phyloP scores from a whole-genome alignment of 208 protist genomes.

The Acanthamoeba healyi region DNA sequence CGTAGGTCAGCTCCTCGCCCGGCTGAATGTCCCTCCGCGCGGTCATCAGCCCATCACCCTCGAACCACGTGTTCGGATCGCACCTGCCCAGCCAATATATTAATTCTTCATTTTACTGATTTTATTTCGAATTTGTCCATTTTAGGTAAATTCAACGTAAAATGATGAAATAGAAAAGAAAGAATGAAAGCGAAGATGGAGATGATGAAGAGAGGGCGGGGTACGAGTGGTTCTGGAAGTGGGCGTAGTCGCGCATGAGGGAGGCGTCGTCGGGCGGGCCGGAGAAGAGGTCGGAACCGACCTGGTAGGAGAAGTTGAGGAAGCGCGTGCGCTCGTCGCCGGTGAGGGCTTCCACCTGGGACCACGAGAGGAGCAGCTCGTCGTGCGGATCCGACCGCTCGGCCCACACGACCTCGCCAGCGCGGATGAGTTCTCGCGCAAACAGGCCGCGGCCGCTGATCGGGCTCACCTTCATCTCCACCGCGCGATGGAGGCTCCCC shows the following conservation, averaged over 20 bases:
- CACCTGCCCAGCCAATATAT: not conserved
- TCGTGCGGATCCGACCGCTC: constrained; percentile 52
- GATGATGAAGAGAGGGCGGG: not conserved
- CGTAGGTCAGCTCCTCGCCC: constrained; percentile 65
- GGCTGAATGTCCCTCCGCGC: constrained; percentile 66
- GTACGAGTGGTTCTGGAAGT: constrained; percentile 74
- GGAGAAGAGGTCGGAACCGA: constrained; percentile 45
- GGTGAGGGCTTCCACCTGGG: constrained; percentile 22
- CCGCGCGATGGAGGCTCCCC: constrained; percentile 10
- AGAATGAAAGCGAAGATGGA: not conserved
- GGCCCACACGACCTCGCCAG: constrained; percentile 63
- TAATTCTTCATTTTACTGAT: not conserved
- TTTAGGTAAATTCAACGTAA: not conserved
- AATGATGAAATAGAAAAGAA: not conserved
- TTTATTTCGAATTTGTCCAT: not conserved
- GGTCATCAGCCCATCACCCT: constrained; percentile 60
- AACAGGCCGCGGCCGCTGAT: constrained; percentile 65
- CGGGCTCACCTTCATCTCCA: constrained; percentile 29
- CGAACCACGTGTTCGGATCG: constrained; percentile 71
- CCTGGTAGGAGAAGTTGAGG: constrained; percentile 63
- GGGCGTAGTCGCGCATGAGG: constrained; percentile 60
- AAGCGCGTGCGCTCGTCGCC: constrained; percentile 31
- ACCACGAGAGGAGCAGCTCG: constrained; percentile 42
- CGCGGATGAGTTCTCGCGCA: constrained; percentile 20
- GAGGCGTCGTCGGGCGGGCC: constrained; percentile 36